Evolutionary conservation across 257 asterid species (phyloP).

Genomic region (Vinca minor): DNA sequence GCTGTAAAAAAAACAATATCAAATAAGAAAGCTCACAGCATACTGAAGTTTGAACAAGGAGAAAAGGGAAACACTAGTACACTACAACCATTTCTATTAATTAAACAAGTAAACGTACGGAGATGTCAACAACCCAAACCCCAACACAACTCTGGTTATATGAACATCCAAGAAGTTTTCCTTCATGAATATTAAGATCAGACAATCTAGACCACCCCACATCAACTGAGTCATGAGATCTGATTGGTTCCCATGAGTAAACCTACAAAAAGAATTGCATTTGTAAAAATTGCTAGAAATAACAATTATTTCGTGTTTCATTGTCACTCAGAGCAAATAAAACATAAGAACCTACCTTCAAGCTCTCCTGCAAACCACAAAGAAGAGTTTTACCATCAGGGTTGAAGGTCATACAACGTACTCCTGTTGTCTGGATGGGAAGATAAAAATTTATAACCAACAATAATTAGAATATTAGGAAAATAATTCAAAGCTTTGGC

Average conservation of each 20-base stretch:
- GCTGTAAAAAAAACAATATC: conserved; percentile 42
- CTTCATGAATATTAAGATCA: conserved; percentile 96
- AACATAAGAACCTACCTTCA: conserved; percentile 53
- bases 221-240: conserved; percentile 80
- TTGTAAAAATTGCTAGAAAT: conserved; percentile 5
- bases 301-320: conserved; percentile 8
- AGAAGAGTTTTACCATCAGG: conserved; percentile 98
- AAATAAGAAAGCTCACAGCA: conserved; percentile 22
- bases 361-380: conserved; percentile 91
- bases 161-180: conserved; percentile 98
- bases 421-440: conserved; percentile 74
- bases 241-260: conserved; percentile 98
- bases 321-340: conserved; percentile 12
- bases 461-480: conserved; percentile 19
- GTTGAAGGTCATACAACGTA: conserved; percentile 90
- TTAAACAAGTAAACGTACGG: conserved; percentile 39
- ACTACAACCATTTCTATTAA: conserved; percentile 13
- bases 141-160: conserved; percentile 99
- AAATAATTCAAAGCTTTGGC: conserved; percentile 1
- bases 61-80: conserved; percentile 17
- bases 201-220: conserved; percentile 99
- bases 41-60: conserved; percentile 16
- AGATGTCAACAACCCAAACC: conserved; percentile 97
- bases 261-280: conserved; percentile 36
- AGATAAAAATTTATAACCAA: conserved; percentile 22